Percentiles rank a stretch among this genome's conserved stretches.
Conservation (phyloP, 352 stramenopile species). For the Pythium volutum region DNA sequence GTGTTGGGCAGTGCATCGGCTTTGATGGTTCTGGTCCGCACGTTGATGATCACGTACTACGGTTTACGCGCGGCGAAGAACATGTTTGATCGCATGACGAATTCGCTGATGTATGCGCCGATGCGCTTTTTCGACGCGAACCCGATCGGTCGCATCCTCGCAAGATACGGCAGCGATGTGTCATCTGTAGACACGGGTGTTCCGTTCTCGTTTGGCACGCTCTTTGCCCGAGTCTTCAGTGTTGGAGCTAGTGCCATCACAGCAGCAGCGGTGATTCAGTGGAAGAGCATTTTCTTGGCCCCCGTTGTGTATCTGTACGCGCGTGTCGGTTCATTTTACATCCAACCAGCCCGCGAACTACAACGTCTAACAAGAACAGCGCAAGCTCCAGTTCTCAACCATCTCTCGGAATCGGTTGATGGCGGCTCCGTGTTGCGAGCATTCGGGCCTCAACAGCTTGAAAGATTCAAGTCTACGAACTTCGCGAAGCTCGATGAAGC, state of each 20-base stretch:
- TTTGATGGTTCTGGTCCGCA: constrained; percentile 29
- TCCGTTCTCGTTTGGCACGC: constrained; percentile 25
- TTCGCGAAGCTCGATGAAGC: constrained; percentile 20
- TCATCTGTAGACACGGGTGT: constrained; percentile 82
- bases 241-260: constrained; percentile 63
- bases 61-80: constrained; percentile 31
- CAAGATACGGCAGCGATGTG: constrained; percentile 85
- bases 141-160: constrained; percentile 79
- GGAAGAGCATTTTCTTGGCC: constrained; percentile 66
- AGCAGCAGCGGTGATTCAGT: constrained; percentile 72
- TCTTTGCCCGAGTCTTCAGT: constrained; percentile 51
- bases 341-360: constrained; percentile 43
- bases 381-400: constrained; percentile 32
- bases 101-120: constrained; percentile 69
- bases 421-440: constrained; percentile 47
- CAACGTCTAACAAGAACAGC: constrained; percentile 29
- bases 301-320: constrained; percentile 84
- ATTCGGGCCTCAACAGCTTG: constrained; percentile 40
- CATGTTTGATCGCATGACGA: constrained; percentile 79
- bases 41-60: constrained; percentile 21
- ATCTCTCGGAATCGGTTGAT: constrained; percentile 39
- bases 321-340: constrained; percentile 32
- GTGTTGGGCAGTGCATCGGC: constrained; percentile 11
- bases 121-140: constrained; percentile 90
- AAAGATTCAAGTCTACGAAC: constrained; percentile 38